phyloP scores from a whole-genome alignment of 176 grass and related monocot genomes.

The Coix lacrymajobi region DNA sequence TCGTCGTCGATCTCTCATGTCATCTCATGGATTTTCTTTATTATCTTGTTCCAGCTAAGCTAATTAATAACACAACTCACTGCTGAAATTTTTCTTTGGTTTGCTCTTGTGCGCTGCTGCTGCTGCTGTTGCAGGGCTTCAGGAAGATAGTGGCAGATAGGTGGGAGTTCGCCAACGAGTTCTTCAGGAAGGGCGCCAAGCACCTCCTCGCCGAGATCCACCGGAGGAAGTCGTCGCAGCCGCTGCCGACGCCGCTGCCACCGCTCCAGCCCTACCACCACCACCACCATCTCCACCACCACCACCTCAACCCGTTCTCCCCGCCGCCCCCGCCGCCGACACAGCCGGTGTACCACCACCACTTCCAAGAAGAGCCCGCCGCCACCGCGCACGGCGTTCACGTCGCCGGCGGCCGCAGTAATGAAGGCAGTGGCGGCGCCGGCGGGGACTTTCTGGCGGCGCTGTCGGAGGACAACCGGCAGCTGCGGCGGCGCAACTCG shows the following conservation, averaged over 20 bases:
- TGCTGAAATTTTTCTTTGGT: background rate
- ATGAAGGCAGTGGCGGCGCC: background rate
- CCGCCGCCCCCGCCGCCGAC: slow-evolving; percentile 26
- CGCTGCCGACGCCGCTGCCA: slow-evolving; percentile 20
- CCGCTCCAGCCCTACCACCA: slow-evolving; percentile 34
- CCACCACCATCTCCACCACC: slow-evolving; percentile 20
- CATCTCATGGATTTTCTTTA: background rate
- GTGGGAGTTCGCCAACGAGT: slow-evolving; percentile 98
- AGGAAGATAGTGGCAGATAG: slow-evolving; percentile 93
- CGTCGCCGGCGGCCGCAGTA: background rate
- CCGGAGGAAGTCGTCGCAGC: slow-evolving; percentile 69
- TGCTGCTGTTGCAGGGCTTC: slow-evolving; percentile 64
- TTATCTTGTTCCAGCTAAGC: background rate
- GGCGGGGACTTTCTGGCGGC: slow-evolving; percentile 58
- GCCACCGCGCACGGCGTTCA: background rate
- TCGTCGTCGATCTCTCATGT: background rate
- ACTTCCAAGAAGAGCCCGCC: slow-evolving; percentile 36
- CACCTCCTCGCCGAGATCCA: slow-evolving; percentile 89
- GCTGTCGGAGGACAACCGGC: slow-evolving; percentile 83
- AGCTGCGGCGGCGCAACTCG: slow-evolving; percentile 74
- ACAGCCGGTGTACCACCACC: slow-evolving; percentile 16
- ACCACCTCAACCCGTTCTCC: slow-evolving; percentile 46
- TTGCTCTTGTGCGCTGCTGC: background rate
- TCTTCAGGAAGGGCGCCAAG: slow-evolving; percentile 90
- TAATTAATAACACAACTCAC: background rate